phyloP scores from a whole-genome alignment of 306 rosid genomes.

The Astragalus glycyphyllos region DNA sequence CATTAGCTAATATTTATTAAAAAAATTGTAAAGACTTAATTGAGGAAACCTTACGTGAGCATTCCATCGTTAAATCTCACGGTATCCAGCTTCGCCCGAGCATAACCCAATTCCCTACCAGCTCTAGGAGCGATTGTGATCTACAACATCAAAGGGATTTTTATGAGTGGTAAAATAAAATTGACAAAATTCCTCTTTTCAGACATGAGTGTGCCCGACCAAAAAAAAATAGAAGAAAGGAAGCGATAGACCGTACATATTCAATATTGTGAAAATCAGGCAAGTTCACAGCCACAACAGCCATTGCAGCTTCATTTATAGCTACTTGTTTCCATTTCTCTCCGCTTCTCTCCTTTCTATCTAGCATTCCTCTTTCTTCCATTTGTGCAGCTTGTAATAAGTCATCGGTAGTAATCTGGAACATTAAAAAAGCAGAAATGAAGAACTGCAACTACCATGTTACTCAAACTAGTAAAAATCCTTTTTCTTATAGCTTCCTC shows the following conservation, averaged over 20 bases:
- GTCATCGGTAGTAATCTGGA: constrained; percentile 95
- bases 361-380: constrained; percentile 99
- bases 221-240: constrained; percentile 20
- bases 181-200: not conserved
- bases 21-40: constrained; percentile 13
- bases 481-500: constrained; percentile 27
- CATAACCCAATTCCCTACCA: constrained; percentile 98
- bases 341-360: constrained; percentile 84
- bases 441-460: constrained; percentile 15
- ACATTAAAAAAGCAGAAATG: constrained; percentile 44
- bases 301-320: constrained; percentile 93
- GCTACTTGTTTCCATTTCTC: constrained; percentile 95
- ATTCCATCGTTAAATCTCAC: constrained; percentile 77
- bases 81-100: constrained; percentile 86
- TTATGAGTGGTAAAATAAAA: not conserved
- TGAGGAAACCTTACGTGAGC: constrained; percentile 75
- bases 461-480: constrained; percentile 20
- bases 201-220: constrained; percentile 23
- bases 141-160: constrained; percentile 54
- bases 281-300: constrained; percentile 88
- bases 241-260: constrained; percentile 68
- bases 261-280: constrained; percentile 82
- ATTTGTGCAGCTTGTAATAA: constrained; percentile 99
- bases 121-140: constrained; percentile 99
- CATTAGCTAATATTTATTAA: constrained; percentile 1